Evolutionary conservation across 2,329 filamentous ascomycete genomes (phyloP), one percentile per base, ranked within the genome.

Genomic region (Chaetomiaceae sp.): DNA sequence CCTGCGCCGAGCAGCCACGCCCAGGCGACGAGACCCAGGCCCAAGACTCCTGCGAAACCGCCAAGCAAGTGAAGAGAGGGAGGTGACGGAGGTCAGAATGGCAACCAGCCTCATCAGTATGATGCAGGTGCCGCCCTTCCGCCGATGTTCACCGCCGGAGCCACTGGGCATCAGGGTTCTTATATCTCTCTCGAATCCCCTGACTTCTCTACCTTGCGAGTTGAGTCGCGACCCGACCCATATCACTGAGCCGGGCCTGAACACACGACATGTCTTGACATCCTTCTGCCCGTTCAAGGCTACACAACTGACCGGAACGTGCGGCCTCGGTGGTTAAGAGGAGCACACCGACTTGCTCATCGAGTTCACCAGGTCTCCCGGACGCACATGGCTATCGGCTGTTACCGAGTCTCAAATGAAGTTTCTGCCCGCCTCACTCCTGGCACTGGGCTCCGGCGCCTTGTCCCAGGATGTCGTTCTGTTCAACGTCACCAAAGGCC

Each of bases 401-500:
- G n/a, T n/a, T n/a, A 19, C 44, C 42, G 17, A 46, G n/a, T 20
- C 44, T 34, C 47, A 55, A 20, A 61, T 61, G 59, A 52, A 36
- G 27, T 23, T 47, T 25, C 33, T 25, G 29, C 33, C 45, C 15
- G 48, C 54, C 34, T 17, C 39, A 1, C 20, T 55, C 46, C 54
- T 59, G 31, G 54, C 56, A 50, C 48, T 64, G 31, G 55, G 54
- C 37, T 51, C 51, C 25, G 50, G 52, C 19, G 47, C 53, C 34
- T 47, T 56, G 23, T 55, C 59, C 11, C 56, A 63, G 33, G 56
- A 61, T 57, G 58, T 61, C 9, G 55, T 65, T 51, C 29, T 60
- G 42, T 63, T 64, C 54, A 53, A 55, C 33, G 53, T 65, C 51
- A 61, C 57, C 44, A 56, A 51, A 25, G 61, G 59, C 34, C 31